These are phyloP conservation scores for Curvularia verruculosa DNA, from an alignment of 2,329 filamentous ascomycete genomes.

Conservation along the genomic window DNA sequence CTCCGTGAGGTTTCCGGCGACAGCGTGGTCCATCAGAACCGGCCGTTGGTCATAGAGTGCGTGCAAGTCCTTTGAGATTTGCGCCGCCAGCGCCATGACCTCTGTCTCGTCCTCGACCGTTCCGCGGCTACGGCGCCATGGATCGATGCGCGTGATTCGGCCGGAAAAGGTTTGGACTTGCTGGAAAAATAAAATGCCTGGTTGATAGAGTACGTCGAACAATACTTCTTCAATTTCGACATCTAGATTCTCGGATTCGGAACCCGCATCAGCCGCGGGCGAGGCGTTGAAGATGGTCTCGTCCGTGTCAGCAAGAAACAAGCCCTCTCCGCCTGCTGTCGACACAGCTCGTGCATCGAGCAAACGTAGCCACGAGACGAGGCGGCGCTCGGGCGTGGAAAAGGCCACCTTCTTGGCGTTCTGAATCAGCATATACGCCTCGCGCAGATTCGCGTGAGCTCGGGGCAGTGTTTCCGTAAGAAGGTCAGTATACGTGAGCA, in stretches of 20 bases:
- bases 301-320: constrained; percentile 59
- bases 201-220: constrained; percentile 62
- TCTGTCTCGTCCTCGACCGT: constrained; percentile 65
- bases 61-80: constrained; percentile 59
- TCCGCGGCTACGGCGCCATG: constrained; percentile 61
- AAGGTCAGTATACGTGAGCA: neutral
- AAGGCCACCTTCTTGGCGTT: constrained; percentile 24
- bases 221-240: constrained; percentile 56
- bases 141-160: constrained; percentile 62
- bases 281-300: constrained; percentile 57
- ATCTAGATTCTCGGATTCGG: constrained; percentile 35
- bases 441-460: constrained; percentile 52
- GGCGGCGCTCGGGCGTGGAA: constrained; percentile 51
- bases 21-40: constrained; percentile 62
- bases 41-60: constrained; percentile 59
- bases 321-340: constrained; percentile 60
- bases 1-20: constrained; percentile 58
- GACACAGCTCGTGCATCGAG: constrained; percentile 63
- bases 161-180: constrained; percentile 65
- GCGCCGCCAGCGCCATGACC: constrained; percentile 61
- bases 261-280: constrained; percentile 44
- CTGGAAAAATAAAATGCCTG: constrained; percentile 63
- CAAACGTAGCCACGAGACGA: constrained; percentile 62
- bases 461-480: neutral
- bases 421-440: constrained; percentile 58